phyloP scores from a whole-genome alignment of 352 stramenopile species.

The Globisporangium canariense region DNA sequence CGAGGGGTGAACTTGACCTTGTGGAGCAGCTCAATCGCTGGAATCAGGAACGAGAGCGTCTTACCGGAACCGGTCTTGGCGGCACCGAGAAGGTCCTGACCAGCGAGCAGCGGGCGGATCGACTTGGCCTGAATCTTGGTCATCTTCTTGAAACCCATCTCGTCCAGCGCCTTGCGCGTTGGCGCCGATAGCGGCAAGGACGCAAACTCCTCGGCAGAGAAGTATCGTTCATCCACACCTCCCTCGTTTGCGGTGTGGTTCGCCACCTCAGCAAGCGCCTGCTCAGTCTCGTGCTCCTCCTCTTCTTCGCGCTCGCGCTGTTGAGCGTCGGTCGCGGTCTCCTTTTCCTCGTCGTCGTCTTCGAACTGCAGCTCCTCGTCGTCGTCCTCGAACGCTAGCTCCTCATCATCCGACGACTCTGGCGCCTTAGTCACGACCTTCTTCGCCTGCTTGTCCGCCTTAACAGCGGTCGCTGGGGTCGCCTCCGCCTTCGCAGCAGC shows the following conservation, averaged over 20 bases:
- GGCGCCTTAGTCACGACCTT: background rate
- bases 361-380: slow-evolving; percentile 23
- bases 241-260: slow-evolving; percentile 32
- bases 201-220: slow-evolving; percentile 85
- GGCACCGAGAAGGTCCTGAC: slow-evolving; percentile 96
- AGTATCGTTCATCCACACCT: slow-evolving; percentile 77
- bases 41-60: slow-evolving; percentile 98
- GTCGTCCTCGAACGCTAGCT: slow-evolving; percentile 24
- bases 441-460: slow-evolving; percentile 3
- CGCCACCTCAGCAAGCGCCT: slow-evolving; percentile 45
- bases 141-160: slow-evolving; percentile 94
- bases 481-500: background rate
- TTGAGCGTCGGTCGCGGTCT: slow-evolving; percentile 14
- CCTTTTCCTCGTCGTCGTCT: slow-evolving; percentile 29
- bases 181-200: slow-evolving; percentile 91
- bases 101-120: slow-evolving; percentile 94
- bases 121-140: slow-evolving; percentile 97
- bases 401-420: slow-evolving; percentile 18
- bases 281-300: slow-evolving; percentile 61
- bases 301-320: slow-evolving; percentile 22
- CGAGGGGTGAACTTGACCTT: slow-evolving; percentile 95
- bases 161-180: slow-evolving; percentile 85
- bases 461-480: background rate
- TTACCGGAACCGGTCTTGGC: slow-evolving; percentile 98
- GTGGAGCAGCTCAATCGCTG: slow-evolving; percentile 95